phyloP scores from a whole-genome alignment of 257 asterid genomes.

The Cinchona pubescens region DNA sequence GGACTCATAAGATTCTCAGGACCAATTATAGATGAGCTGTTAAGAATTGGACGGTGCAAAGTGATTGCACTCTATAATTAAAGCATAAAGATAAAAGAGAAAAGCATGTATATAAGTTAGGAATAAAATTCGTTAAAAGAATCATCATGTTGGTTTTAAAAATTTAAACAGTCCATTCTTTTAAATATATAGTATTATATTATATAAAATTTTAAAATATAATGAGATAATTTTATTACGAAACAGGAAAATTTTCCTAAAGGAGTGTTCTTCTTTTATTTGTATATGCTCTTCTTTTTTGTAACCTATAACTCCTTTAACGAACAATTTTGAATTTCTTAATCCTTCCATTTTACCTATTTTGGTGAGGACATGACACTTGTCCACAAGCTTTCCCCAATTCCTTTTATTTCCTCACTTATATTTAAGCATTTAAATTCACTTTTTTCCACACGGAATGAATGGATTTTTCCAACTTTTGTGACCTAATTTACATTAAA shows the following conservation, averaged over 20 bases:
- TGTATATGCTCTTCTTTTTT: background rate
- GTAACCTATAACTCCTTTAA: conserved; percentile 14
- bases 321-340: conserved; percentile 10
- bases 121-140: too few relatives aligned
- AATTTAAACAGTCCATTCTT: too few relatives aligned
- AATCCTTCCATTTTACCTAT: background rate
- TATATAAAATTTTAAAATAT: too few relatives aligned
- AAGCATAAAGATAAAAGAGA: conserved; percentile 18
- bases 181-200: too few relatives aligned
- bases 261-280: conserved; percentile 18
- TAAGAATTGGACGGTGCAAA: conserved; percentile 34
- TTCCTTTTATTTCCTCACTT: conserved; percentile 5
- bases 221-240: too few relatives aligned
- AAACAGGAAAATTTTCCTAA: too few relatives aligned
- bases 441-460: conserved; percentile 37
- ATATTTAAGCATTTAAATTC: background rate
- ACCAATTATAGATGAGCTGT: conserved; percentile 11
- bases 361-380: conserved; percentile 19
- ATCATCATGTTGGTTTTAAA: too few relatives aligned
- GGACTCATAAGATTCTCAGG: conserved; percentile 26
- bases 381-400: conserved; percentile 14
- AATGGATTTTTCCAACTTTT: conserved; percentile 23
- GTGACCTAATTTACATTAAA: conserved; percentile 8
- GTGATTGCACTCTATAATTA: conserved; percentile 22
- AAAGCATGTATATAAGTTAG: background rate